Evolutionary conservation across 2,329 filamentous ascomycete species (phyloP), one percentile per base, ranked within the genome.

Genomic region (Verticillium nubilum): DNA sequence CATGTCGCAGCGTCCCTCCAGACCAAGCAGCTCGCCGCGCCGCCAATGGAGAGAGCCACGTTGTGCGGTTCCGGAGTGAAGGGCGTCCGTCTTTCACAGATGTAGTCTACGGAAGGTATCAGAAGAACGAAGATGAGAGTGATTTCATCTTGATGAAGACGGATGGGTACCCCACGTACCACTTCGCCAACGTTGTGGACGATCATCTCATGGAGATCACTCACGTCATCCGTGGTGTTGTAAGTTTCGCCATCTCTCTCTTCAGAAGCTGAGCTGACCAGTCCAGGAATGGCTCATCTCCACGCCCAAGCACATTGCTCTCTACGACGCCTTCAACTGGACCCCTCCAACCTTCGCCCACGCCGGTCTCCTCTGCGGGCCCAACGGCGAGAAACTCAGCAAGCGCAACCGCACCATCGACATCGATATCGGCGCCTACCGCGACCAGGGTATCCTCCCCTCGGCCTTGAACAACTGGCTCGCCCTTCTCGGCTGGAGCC

Each of bases 201-300:
- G 95, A 99, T 69, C 91, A 97, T 72, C 80, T 89, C 61, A 99
- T 99, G 95, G 78, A 91, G 61, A 96, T 99, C 65, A 97, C 93
- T 0, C 94, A 98, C 73, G 95, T 99, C 15, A 90, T 99, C 60
- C 87, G 95, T 50, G 95, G 94, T 58, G 88, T 89, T 27, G 88
- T 90, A 74, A 67, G 82, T 73, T 9, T n/a, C n/a, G n/a, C 12
- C 37, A 26, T 17, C n/a, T 2, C 5, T 3, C 35, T 23, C 17
- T 56, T 5, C 25, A 10, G 13, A 35, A 5, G 28, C 37, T 5
- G 33, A 29, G 53, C 27, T 33, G 28, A 27, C 19, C 17, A 35
- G 35, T 31, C 58, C 58, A 90, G 81, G 95, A 99, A 83, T 99
- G 95, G 95, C 89, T 99, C 76, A 86, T 94, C 33, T 97, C 93